Percentiles rank a stretch among this genome's conserved stretches.
These are phyloP conservation scores for Backusella luteola DNA, from an alignment of 192 early-diverging fungal species.

Conservation along the genomic window DNA sequence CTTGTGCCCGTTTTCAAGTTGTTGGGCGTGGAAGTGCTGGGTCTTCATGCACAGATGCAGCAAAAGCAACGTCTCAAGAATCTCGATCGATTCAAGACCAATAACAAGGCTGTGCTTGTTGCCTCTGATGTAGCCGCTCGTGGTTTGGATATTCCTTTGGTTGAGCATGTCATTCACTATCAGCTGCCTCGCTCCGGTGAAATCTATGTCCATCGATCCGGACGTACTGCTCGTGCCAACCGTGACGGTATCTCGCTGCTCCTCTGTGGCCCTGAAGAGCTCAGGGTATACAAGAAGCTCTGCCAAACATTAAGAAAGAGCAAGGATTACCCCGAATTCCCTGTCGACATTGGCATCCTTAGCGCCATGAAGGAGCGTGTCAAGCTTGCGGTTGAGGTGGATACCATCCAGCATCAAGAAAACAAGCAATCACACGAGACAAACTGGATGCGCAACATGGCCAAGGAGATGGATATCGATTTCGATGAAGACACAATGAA, in stretches of 20 bases:
- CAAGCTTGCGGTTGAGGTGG: conserved; percentile 78
- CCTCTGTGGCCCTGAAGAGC: conserved; percentile 84
- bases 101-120: conserved; percentile 75
- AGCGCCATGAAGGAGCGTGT: conserved; percentile 74
- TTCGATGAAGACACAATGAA: conserved; percentile 65
- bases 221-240: conserved; percentile 89
- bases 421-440: conserved; percentile 66
- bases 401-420: conserved; percentile 73
- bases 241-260: conserved; percentile 81
- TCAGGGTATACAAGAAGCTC: conserved; percentile 78
- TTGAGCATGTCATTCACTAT: conserved; percentile 96
- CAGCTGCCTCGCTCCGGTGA: conserved; percentile 90
- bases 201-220: conserved; percentile 94
- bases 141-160: conserved; percentile 89
- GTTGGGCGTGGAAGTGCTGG: conserved; percentile 70
- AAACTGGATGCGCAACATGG: conserved; percentile 78
- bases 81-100: conserved; percentile 81
- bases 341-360: conserved; percentile 72
- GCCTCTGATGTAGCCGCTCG: conserved; percentile 97
- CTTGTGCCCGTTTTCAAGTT: conserved; percentile 81
- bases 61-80: conserved; percentile 93
- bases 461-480: conserved; percentile 77
- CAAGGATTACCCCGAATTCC: conserved; percentile 71
- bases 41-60: conserved; percentile 95
- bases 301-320: conserved; percentile 79